These are phyloP conservation scores for Mycena chlorophos DNA, from an alignment of 768 basidiomycete species.

Conservation along the genomic window DNA sequence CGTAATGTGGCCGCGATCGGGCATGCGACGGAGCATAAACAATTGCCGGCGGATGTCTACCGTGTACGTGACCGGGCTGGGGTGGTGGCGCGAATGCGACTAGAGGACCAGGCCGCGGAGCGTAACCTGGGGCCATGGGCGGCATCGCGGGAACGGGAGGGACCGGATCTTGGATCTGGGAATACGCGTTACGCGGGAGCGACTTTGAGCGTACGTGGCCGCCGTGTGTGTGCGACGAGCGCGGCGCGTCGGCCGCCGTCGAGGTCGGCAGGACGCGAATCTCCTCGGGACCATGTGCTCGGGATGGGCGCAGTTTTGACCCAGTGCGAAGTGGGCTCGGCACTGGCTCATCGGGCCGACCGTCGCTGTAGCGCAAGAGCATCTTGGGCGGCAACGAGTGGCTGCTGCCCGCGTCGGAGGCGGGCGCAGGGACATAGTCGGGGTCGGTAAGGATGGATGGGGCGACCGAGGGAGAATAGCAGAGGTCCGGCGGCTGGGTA, in stretches of 20 bases:
- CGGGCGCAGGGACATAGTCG: constrained; percentile 36
- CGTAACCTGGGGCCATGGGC: constrained; percentile 20
- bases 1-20: constrained; percentile 51
- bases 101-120: constrained; percentile 25
- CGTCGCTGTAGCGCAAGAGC: constrained; percentile 67
- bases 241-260: constrained; percentile 36
- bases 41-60: constrained; percentile 54
- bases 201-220: constrained; percentile 47
- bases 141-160: constrained; percentile 36
- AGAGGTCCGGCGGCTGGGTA: constrained; percentile 34
- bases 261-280: constrained; percentile 60
- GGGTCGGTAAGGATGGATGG: constrained; percentile 51
- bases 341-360: constrained; percentile 64
- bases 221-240: constrained; percentile 33
- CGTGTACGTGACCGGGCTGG: constrained; percentile 29
- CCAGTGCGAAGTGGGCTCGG: constrained; percentile 41
- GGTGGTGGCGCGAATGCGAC: constrained; percentile 38
- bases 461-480: constrained; percentile 60
- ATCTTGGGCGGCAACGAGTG: constrained; percentile 67
- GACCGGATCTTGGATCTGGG: constrained; percentile 25
- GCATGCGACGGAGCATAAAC: constrained; percentile 56
- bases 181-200: constrained; percentile 42
- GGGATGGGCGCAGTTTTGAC: constrained; percentile 27
- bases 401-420: constrained; percentile 51
- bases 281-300: constrained; percentile 51